phyloP scores from a whole-genome alignment of 768 basidiomycete species.

The Suillus americanus region DNA sequence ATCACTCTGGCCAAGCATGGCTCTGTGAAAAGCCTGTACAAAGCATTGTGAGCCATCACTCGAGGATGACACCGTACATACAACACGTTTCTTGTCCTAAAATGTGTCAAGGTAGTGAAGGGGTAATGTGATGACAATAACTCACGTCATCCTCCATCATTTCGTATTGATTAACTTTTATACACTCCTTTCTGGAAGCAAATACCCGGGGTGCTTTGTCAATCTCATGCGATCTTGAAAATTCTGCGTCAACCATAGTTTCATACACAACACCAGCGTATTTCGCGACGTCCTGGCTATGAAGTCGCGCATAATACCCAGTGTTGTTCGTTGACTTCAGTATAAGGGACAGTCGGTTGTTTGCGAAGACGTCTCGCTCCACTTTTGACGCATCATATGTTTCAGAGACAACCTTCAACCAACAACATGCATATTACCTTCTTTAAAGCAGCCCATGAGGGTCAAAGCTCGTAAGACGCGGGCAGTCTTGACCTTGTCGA shows the following conservation, averaged over 20 bases:
- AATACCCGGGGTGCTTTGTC: slow-evolving; percentile 22
- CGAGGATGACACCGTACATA: background rate
- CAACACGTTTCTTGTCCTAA: slow-evolving; percentile 18
- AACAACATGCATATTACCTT: slow-evolving; percentile 17
- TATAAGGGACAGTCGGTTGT: no score
- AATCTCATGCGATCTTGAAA: slow-evolving; percentile 23
- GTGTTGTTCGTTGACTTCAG: no score
- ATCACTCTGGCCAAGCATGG: slow-evolving; percentile 21
- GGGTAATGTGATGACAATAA: background rate
- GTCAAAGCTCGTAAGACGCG: slow-evolving; percentile 32
- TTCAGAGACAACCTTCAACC: background rate
- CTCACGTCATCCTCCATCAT: slow-evolving; percentile 24
- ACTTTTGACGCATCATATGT: no score
- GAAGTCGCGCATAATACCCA: slow-evolving; percentile 6
- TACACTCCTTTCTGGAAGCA: slow-evolving; percentile 16
- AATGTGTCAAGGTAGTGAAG: background rate
- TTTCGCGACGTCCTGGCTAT: slow-evolving; percentile 13
- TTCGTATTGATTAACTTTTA: slow-evolving; percentile 21
- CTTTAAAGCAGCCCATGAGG: slow-evolving; percentile 29
- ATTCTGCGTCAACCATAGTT: slow-evolving; percentile 23
- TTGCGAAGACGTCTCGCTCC: no score
- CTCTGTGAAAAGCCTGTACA: slow-evolving; percentile 21
- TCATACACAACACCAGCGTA: slow-evolving; percentile 23
- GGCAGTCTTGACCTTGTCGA: slow-evolving; percentile 29
- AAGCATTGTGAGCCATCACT: background rate